Base-by-base conservation (phyloP, 495 filamentous ascomycete species). In the Echria macrotheca region DNA sequence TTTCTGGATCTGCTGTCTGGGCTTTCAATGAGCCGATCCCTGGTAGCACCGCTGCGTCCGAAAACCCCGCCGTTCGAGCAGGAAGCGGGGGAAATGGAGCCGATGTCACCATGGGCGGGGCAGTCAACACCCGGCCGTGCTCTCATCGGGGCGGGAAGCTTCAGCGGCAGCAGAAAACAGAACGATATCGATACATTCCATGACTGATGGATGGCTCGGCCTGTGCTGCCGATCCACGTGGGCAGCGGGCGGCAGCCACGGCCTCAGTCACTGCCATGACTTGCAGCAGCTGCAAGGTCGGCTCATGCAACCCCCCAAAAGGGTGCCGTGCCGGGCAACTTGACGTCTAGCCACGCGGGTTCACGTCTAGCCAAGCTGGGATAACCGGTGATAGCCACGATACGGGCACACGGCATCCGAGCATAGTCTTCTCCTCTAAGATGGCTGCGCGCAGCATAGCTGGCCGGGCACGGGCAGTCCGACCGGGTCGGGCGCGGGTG, bases 261-360 rank as follows among this genome's bases (percentile, higher is more conserved):
- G 1, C 5, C 24, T 17, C 18, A 41, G 8, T 37, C 15, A 12
- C 28, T 31, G 28, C 28, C 6, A 50, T 48, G 21, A 46, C 47
- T 46, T 43, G 52, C 52, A 55, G 46, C 32, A 44, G 14, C 32
- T 45, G 41, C 42, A 46, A 39, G 45, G 37, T 45, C 19, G 22
- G 45, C 24, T 21, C 53, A 51, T 55, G 53, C 48, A 55, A 55
- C 53, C 53, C 52, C n/a, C n/a, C n/a, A n/a, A n/a, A n/a, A 26
- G 39, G 5, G 5, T n/a, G 37, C 19, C 45, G 28, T 14, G 38
- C 40, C 23, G 18, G 31, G 29, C 39, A 19, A 50, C 23, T 25
- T 17, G 38, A 50, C 29, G 21, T 42, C 39, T 25, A 7, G 39
- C 35, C 2, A 4, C n/a, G 35, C 8, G 2, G 8, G 35, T n/a